Evolutionary conservation across 2,329 filamentous ascomycete genomes (phyloP).

Genomic region (Colletotrichum musicola): DNA sequence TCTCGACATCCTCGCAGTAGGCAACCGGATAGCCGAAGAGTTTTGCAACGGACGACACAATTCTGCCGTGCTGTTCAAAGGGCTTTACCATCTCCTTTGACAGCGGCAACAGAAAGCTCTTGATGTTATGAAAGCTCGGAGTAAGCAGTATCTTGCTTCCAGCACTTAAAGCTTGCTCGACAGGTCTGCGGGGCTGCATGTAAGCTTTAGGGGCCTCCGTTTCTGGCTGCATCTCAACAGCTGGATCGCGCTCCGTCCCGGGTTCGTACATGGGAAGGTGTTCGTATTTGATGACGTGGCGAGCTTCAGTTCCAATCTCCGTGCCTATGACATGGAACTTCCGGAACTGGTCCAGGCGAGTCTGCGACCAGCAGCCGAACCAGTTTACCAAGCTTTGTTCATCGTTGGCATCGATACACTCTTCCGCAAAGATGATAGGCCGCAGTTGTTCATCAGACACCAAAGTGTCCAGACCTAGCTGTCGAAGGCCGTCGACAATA

Average conservation of each 20-base stretch:
- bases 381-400: conserved; percentile 74
- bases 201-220: neutral
- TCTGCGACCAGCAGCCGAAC: conserved; percentile 70
- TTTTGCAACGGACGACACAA: conserved; percentile 44
- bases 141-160: neutral
- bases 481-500: conserved; percentile 33
- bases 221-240: conserved; percentile 3
- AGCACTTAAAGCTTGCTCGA: neutral
- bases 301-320: conserved; percentile 32
- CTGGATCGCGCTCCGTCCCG: conserved; percentile 34
- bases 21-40: conserved; percentile 57
- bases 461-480: conserved; percentile 44
- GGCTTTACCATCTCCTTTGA: neutral
- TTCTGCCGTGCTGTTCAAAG: conserved; percentile 34
- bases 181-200: conserved; percentile 39
- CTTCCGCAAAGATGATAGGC: conserved; percentile 60
- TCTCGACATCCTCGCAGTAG: conserved; percentile 50
- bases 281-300: conserved; percentile 19
- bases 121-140: neutral
- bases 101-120: neutral
- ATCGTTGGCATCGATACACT: conserved; percentile 66
- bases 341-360: conserved; percentile 63
- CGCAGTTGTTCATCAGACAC: conserved; percentile 50
- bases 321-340: conserved; percentile 70
- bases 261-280: conserved; percentile 27